A percentile compares a stretch with the other conserved stretches of the same genome.
Evolutionary conservation across 352 stramenopile genomes (phyloP).

Genomic region (Achlya hypogyna): DNA sequence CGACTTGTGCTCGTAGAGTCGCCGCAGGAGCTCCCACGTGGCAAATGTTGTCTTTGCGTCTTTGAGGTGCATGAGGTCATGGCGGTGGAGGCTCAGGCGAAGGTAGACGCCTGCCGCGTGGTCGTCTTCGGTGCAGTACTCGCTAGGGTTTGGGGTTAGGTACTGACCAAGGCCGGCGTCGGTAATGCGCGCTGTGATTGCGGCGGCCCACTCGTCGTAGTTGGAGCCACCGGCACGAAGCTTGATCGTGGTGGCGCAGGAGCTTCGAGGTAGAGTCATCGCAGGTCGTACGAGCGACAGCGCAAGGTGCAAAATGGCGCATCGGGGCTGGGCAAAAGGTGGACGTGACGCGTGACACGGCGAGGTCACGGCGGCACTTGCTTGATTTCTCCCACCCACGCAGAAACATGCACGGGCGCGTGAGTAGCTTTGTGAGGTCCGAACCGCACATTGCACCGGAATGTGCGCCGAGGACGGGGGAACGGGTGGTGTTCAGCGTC

Average conservation of each 20-base stretch:
- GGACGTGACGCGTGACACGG: background rate
- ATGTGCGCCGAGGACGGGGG: too few relatives aligned
- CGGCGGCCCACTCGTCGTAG: background rate
- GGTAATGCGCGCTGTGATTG: background rate
- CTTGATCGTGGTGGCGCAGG: background rate
- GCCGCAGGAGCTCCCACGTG: background rate
- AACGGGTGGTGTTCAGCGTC: too few relatives aligned
- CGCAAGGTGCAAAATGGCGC: background rate
- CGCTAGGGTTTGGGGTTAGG: background rate
- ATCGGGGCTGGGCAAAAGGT: background rate
- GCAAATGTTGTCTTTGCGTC: background rate
- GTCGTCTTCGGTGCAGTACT: background rate
- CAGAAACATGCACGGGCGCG: constrained; percentile 6
- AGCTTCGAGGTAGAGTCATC: background rate
- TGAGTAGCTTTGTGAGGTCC: too few relatives aligned
- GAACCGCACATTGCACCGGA: too few relatives aligned
- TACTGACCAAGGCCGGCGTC: background rate
- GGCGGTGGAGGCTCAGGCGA: background rate
- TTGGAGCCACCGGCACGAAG: background rate
- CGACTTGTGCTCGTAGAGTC: background rate
- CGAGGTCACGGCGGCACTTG: background rate
- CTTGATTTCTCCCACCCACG: constrained; percentile 1
- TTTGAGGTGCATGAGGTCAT: background rate
- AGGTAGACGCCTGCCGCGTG: background rate
- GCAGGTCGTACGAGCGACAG: background rate